Evolutionary conservation across 176 grass and related monocot genomes (phyloP), one percentile per base, ranked within the genome.

Genomic region (Pontederia paniculata): DNA sequence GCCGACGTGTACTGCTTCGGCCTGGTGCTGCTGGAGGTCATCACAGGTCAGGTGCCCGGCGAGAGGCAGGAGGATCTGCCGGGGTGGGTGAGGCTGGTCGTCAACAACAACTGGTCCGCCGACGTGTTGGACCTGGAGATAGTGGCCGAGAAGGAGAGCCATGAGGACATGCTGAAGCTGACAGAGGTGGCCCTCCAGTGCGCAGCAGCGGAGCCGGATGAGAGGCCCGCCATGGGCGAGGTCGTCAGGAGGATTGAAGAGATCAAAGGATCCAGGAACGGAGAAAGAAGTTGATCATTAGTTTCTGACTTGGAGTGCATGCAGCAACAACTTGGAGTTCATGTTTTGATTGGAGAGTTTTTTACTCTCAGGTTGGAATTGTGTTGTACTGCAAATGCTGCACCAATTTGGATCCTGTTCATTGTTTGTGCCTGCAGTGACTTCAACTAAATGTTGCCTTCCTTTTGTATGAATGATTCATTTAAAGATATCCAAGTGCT

Each of bases 1-100:
- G 76, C 93, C 4, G 93, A 98, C 50, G 86, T 98, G 44, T 98
- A 81, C 65, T 91, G 93, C 78, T 82, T 98, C 16, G 87, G 93
- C 2, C 21, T 98, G 17, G 58, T 98, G 69, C 70, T 88, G 57
- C 75, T 98, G 22, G 93, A 98, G 75, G 69, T 91, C 43, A 66
- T 91, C n/a, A 98, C 93, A 0, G 93, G 93, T 25, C 86, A 88
- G 62, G 69, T 79, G 13, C 80, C 87, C 5, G 70, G 76, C 14
- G 83, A 91, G 55, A 73, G 84, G 14, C 86, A 91, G 64, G 83
- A 77, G 55, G 76, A 81, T 70, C 62, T 98, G 66, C 76, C 83
- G 50, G 73, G 73, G 70, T 98, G 93, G 93, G 77, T 88, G 54
- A 76, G 80, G 12, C 52, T 84, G 19, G 83, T 81, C 16, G 69